phyloP scores from a whole-genome alignment of 805 yeast genomes.

The Clavispora asparagi region DNA sequence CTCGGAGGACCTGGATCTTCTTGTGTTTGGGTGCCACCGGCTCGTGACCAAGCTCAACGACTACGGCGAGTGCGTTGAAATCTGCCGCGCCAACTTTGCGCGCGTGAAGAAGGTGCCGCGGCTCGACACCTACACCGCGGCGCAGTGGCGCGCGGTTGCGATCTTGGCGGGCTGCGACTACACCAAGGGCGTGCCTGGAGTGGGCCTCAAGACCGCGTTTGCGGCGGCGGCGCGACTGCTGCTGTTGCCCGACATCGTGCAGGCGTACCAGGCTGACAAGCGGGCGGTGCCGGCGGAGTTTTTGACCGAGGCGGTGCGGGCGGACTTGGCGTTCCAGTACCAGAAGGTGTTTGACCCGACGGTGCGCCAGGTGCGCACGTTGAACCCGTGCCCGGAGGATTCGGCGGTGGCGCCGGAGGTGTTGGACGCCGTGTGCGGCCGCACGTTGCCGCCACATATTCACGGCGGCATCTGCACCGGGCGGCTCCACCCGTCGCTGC shows the following conservation, averaged over 20 bases:
- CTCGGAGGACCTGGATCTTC: slow-evolving; percentile 90
- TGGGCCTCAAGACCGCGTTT: slow-evolving; percentile 79
- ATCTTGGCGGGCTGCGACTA: slow-evolving; percentile 96
- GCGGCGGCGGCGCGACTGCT: slow-evolving; percentile 47
- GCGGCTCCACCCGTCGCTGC: slow-evolving; percentile 59
- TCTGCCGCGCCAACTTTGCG: slow-evolving; percentile 51
- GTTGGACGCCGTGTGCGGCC: slow-evolving; percentile 44
- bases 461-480: slow-evolving; percentile 62
- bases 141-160: slow-evolving; percentile 70
- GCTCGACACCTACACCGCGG: slow-evolving; percentile 45
- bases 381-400: slow-evolving; percentile 50
- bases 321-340: slow-evolving; percentile 73
- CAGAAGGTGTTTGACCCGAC: slow-evolving; percentile 83
- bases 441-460: slow-evolving; percentile 35
- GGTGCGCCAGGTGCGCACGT: slow-evolving; percentile 42
- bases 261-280: slow-evolving; percentile 56
- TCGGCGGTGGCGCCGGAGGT: slow-evolving; percentile 37
- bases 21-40: slow-evolving; percentile 77
- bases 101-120: slow-evolving; percentile 44
- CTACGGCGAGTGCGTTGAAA: slow-evolving; percentile 66
- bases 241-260: slow-evolving; percentile 51
- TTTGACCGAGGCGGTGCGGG: slow-evolving; percentile 54
- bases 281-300: slow-evolving; percentile 56
- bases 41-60: slow-evolving; percentile 81
- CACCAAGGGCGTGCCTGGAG: slow-evolving; percentile 74